These are phyloP conservation scores for Aspergillus nanangensis DNA, from an alignment of 495 filamentous ascomycete genomes.

Conservation along the genomic window DNA sequence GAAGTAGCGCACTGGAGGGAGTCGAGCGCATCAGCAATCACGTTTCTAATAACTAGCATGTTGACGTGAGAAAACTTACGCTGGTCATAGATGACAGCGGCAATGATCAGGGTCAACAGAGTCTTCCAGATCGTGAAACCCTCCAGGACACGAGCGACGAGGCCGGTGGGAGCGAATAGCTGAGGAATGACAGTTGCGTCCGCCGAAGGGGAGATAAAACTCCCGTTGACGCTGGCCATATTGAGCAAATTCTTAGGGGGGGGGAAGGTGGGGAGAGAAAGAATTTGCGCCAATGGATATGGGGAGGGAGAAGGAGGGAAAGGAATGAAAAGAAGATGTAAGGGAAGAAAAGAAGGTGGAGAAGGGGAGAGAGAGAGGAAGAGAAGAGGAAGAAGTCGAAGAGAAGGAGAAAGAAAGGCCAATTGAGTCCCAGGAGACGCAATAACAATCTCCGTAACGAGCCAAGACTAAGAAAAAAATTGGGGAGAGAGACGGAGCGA, in stretches of 20 bases:
- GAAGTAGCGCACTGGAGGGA: conserved; percentile 71
- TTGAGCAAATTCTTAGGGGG: conserved; percentile 17
- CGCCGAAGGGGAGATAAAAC: conserved; percentile 72
- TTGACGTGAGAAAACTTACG: conserved; percentile 44
- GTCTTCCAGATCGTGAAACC: conserved; percentile 61
- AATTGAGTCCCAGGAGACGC: not conserved
- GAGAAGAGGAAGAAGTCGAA: too few species aligned
- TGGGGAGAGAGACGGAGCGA: not conserved
- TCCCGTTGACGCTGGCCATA: conserved; percentile 64
- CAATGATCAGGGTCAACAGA: conserved; percentile 58
- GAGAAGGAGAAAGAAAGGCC: not conserved
- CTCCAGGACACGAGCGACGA: conserved; percentile 42
- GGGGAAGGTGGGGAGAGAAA: conserved; percentile 4
- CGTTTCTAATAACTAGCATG: not conserved
- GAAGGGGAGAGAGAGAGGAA: conserved; percentile 13
- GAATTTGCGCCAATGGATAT: too few species aligned
- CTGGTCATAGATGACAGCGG: conserved; percentile 82
- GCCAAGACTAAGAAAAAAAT: not conserved
- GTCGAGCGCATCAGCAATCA: not conserved
- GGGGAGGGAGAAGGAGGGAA: not conserved
- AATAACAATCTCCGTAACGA: not conserved
- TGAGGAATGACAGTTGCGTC: conserved; percentile 54
- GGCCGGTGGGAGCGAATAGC: conserved; percentile 36
- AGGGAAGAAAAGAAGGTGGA: conserved; percentile 1
- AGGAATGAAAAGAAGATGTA: not conserved